Base-by-base conservation (phyloP, 805 yeast genomes). In the Suhomyces canberraensis region DNA sequence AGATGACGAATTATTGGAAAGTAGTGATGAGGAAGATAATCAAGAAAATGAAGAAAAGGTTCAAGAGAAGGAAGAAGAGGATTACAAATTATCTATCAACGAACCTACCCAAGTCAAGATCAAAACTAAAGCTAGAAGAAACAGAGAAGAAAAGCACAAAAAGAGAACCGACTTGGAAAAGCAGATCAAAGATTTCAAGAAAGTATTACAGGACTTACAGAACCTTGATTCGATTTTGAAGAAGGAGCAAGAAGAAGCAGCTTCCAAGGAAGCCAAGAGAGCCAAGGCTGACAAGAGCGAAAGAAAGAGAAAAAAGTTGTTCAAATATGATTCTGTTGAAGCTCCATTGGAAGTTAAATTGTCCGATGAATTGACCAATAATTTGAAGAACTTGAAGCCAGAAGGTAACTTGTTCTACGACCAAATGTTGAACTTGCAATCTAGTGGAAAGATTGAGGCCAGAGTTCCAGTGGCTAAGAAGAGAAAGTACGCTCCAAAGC, bases 361-460 rank as follows among this genome's bases (percentile, higher is more conserved):
- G 35, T 78, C 95, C 17, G 91, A 87, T 54, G 98, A 93, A 61
- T 72, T 93, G 46, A 79, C 84, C 22, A 95, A 85, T 51, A 85
- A 95, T 11, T 69, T 93, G 50, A 78, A 96, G 58, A 76, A 79
- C 44, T 66, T 93, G 54, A 85, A 78, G 55, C 93, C 98, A 0
- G 98, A 93, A 65, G 98, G 98, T 13, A 86, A 83, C 56, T 64
- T 87, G 40, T 69, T 88, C 30, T 79, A 81, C 46, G 97, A 90
- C 56, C 81, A 88, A 40, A 79, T 91, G 79, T 74, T 81, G 58
- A 76, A 76, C 42, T 58, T 91, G 45, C 98, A 93, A 66, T 78
- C 86, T 44, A 71, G 81, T 20, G 98, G 98, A 48, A 77, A 82
- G 54, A 72, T 93, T 38, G 98, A 91, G 61, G 71, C 95, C 4